Evolutionary conservation across 2,329 filamentous ascomycete species (phyloP).

Genomic region (Magnaporthiopsis rhizophila): DNA sequence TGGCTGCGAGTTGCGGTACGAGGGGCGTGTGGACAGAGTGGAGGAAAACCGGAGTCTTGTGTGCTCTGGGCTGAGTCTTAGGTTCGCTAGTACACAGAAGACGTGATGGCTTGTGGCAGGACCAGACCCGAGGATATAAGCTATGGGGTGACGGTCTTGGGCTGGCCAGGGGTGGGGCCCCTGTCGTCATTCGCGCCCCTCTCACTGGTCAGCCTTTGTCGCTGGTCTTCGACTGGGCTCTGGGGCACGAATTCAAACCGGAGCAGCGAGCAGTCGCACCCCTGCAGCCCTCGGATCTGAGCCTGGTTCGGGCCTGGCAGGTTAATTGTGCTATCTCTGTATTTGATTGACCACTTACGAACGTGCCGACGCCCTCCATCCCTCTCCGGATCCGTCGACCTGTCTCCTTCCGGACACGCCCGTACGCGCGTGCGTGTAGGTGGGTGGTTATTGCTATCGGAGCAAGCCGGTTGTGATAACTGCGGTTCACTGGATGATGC

Average conservation of each 20-base stretch:
- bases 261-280: slow-evolving; percentile 6
- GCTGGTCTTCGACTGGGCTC: slow-evolving; percentile 4
- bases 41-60: background rate
- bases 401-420: background rate
- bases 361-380: background rate
- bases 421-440: background rate
- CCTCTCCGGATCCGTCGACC: background rate
- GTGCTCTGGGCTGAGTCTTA: slow-evolving; percentile 2
- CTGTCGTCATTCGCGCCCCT: background rate
- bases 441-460: background rate
- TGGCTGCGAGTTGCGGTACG: background rate
- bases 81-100: slow-evolving; percentile 3
- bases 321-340: background rate
- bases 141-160: background rate
- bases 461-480: background rate
- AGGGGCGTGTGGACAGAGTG: slow-evolving; percentile 2
- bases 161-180: background rate
- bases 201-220: slow-evolving; percentile 3
- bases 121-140: slow-evolving; percentile 5
- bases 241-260: slow-evolving; percentile 10
- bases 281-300: slow-evolving; percentile 6
- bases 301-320: background rate
- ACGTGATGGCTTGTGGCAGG: slow-evolving; percentile 8
- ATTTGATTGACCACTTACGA: background rate
- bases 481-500: no score